Base-by-base conservation (phyloP, 2,329 filamentous ascomycete species). In the Cladosporium sp. region DNA sequence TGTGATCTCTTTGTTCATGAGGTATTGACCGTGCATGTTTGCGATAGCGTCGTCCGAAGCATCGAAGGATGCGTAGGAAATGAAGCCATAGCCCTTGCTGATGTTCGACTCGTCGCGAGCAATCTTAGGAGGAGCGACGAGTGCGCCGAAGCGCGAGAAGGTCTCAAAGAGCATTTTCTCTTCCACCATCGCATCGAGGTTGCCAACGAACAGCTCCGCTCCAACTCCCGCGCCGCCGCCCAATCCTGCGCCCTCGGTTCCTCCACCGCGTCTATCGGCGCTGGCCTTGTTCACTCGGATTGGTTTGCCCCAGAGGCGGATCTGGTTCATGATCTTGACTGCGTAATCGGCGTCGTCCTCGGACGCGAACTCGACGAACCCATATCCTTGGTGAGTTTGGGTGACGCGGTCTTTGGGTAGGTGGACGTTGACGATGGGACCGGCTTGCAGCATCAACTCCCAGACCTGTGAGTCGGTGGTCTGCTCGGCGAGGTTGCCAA, bases 371-470 rank as follows among this genome's bases (percentile, higher is more conserved):
- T 98, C 93, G 70, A 98, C 93, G 72, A 98, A 98, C 62, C 93
- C 93, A 76, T 96, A 98, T 61, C 93, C 93, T 72, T 97, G 93
- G 70, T 98, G 93, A 51, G 85, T 86, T 66, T 96, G 90, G 40
- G 93, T 96, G 60, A 98, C 93, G 69, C 93, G 88, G 71, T 98
- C 93, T 77, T 96, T 95, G 50, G 93, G 93, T 66, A 98, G 84
- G 73, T 98, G 93, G 56, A 98, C 92, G 72, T 97, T 97, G 66
- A 95, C 88, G 62, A 98, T 94, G 61, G 92, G 91, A 49, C 93
- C 93, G 68, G 91, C 90, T 75, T 98, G 93, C 50, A 96, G 84
- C 90, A 97, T 97, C 63, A 98, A 79, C 76, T 98, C 93, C 85
- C 93, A 96, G 59, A 98, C 83, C 59, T 95, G 80, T 61, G 86